Conservation (phyloP, 495 filamentous ascomycete genomes). For the Daldinia grandis region DNA sequence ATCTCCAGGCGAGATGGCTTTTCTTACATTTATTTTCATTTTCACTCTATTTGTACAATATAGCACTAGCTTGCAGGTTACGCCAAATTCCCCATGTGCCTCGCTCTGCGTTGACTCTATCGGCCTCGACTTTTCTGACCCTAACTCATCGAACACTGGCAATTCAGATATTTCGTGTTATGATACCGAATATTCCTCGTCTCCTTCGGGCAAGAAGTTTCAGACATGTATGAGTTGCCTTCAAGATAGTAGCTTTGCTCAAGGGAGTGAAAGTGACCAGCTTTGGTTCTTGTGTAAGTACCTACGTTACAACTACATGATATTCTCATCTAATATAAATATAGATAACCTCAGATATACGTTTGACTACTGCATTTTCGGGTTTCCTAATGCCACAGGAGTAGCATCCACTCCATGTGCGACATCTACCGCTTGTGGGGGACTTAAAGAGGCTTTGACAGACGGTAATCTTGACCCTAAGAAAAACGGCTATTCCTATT, state of each 20-base stretch:
- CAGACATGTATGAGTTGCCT: slow-evolving; percentile 61
- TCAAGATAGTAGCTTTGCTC: slow-evolving; percentile 56
- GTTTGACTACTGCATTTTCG: slow-evolving; percentile 56
- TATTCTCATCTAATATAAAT: slow-evolving; percentile 29
- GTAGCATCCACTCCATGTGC: slow-evolving; percentile 53
- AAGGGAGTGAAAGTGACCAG: slow-evolving; percentile 57
- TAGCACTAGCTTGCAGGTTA: slow-evolving; percentile 54
- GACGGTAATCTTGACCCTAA: slow-evolving; percentile 46
- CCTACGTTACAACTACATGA: background rate
- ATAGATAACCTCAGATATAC: slow-evolving; percentile 58
- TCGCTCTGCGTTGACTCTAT: slow-evolving; percentile 54
- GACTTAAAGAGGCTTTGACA: slow-evolving; percentile 44
- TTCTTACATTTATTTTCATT: slow-evolving; percentile 25
- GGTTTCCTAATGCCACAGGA: slow-evolving; percentile 53
- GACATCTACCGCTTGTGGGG: slow-evolving; percentile 53
- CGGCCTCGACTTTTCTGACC: slow-evolving; percentile 52
- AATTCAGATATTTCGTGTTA: slow-evolving; percentile 57
- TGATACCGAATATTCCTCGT: slow-evolving; percentile 50
- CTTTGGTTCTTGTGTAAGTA: slow-evolving; percentile 62
- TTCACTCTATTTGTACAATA: slow-evolving; percentile 41
- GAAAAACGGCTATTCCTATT: slow-evolving; percentile 52
- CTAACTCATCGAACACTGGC: slow-evolving; percentile 54
- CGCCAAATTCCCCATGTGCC: slow-evolving; percentile 61
- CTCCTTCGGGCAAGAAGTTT: slow-evolving; percentile 53
- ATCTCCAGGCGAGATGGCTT: slow-evolving; percentile 43